These are phyloP conservation scores for Theobroma cacao DNA, from an alignment of 345 rosid genomes.

Conservation along the genomic window DNA sequence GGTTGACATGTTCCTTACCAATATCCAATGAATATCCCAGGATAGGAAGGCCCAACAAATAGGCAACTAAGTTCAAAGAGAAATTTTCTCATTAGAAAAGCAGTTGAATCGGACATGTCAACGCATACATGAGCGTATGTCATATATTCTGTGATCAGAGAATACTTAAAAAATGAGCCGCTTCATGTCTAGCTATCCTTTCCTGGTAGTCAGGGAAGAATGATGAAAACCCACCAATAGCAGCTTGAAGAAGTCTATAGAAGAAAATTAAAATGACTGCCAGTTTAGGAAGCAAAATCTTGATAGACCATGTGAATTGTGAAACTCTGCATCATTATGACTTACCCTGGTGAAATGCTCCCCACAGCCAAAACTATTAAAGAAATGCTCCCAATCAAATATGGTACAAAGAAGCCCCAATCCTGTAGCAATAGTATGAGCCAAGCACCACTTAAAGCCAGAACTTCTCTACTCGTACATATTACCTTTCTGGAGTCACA, in stretches of 20 bases:
- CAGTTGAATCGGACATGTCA: background rate
- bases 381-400: constrained; percentile 90
- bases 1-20: constrained; percentile 93
- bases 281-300: constrained; percentile 5
- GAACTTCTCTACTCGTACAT: background rate
- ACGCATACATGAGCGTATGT: background rate
- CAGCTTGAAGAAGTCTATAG: constrained; percentile 84
- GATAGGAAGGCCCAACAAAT: constrained; percentile 86
- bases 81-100: constrained; percentile 6
- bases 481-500: background rate
- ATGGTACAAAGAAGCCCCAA: constrained; percentile 97
- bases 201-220: constrained; percentile 90
- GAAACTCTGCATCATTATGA: background rate
- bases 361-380: constrained; percentile 80
- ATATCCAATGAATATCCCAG: constrained; percentile 85
- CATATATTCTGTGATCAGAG: background rate
- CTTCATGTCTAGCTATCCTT: constrained; percentile 82
- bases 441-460: background rate
- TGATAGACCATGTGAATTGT: background rate
- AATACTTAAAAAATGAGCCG: constrained; percentile 85
- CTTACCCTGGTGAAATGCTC: constrained; percentile 88
- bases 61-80: constrained; percentile 54
- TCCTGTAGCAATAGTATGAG: constrained; percentile 43
- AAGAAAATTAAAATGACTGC: constrained; percentile 10
- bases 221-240: constrained; percentile 68